Evolutionary conservation across 345 rosid species (phyloP).

Genomic region (Syzygium aqueum): DNA sequence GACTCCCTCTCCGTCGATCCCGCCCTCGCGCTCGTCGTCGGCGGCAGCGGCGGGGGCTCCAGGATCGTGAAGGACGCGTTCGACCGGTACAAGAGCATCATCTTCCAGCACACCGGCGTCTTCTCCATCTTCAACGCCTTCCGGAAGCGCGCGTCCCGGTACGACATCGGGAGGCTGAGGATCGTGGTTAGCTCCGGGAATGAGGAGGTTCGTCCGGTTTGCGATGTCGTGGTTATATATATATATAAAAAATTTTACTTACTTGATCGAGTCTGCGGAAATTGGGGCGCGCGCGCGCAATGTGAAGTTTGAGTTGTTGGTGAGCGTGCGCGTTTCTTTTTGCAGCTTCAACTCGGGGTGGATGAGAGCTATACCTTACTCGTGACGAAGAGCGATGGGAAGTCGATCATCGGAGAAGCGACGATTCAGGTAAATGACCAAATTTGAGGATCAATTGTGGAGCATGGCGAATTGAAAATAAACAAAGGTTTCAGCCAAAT

Average conservation of each 20-base stretch:
- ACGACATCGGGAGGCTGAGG: conserved; percentile 49
- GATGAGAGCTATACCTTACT: conserved; percentile 49
- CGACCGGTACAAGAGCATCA: conserved; percentile 52
- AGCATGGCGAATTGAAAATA: not conserved
- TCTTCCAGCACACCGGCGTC: conserved; percentile 38
- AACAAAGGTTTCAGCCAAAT: not conserved
- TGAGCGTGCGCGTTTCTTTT: not conserved
- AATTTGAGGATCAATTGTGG: not conserved
- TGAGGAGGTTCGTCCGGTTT: conserved; percentile 38
- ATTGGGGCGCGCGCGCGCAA: not conserved
- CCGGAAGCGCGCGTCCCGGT: conserved; percentile 26
- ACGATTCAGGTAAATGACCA: conserved; percentile 55
- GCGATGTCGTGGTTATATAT: not conserved
- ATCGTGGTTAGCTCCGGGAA: conserved; percentile 47
- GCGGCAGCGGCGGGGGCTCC: conserved; percentile 53
- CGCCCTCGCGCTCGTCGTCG: conserved; percentile 25
- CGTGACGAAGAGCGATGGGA: conserved; percentile 35
- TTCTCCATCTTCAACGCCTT: conserved; percentile 15
- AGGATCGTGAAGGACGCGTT: conserved; percentile 52
- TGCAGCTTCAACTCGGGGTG: conserved; percentile 55
- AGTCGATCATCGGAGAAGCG: conserved; percentile 48
- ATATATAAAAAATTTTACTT: not conserved
- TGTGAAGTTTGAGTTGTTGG: not conserved
- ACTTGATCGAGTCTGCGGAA: not conserved
- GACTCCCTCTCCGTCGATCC: conserved; percentile 70